A percentile compares a stretch with the other conserved stretches of the same genome.
Conservation (phyloP, 2,329 filamentous ascomycete genomes). For the Aspergillus japonicus region DNA sequence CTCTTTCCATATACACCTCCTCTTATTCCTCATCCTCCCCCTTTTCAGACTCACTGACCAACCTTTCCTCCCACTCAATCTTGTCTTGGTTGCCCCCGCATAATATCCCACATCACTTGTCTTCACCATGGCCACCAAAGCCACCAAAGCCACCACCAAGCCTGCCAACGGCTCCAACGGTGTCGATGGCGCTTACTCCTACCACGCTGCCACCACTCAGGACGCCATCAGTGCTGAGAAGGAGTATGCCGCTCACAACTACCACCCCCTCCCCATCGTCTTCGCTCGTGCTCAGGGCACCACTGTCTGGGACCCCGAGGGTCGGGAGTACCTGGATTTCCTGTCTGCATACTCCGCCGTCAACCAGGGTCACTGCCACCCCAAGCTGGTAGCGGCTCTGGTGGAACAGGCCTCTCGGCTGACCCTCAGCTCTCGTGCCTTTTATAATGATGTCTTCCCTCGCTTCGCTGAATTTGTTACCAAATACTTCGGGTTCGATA, state of each 20-base stretch:
- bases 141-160: constrained; percentile 5
- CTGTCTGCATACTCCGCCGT: constrained; percentile 96
- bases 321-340: constrained; percentile 93
- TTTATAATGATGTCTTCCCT: constrained; percentile 98
- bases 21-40: background rate
- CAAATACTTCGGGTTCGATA: constrained; percentile 87
- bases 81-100: constrained; percentile 18
- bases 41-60: background rate
- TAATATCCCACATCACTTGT: constrained; percentile 16
- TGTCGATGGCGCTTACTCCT: constrained; percentile 46
- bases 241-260: constrained; percentile 93
- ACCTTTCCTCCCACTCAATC: background rate
- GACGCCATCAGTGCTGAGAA: constrained; percentile 78
- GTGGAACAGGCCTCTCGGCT: constrained; percentile 84
- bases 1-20: background rate
- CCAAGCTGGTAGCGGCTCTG: constrained; percentile 87
- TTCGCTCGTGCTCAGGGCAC: constrained; percentile 82
- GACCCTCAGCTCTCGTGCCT: constrained; percentile 89
- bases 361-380: constrained; percentile 97
- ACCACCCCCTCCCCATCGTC: constrained; percentile 93
- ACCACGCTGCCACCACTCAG: constrained; percentile 76
- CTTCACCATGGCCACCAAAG: constrained; percentile 24
- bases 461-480: constrained; percentile 92
- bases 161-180: constrained; percentile 7
- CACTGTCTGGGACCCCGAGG: constrained; percentile 96